Evolutionary conservation across 2,329 filamentous ascomycete genomes (phyloP).

Genomic region (Canariomyces notabilis): DNA sequence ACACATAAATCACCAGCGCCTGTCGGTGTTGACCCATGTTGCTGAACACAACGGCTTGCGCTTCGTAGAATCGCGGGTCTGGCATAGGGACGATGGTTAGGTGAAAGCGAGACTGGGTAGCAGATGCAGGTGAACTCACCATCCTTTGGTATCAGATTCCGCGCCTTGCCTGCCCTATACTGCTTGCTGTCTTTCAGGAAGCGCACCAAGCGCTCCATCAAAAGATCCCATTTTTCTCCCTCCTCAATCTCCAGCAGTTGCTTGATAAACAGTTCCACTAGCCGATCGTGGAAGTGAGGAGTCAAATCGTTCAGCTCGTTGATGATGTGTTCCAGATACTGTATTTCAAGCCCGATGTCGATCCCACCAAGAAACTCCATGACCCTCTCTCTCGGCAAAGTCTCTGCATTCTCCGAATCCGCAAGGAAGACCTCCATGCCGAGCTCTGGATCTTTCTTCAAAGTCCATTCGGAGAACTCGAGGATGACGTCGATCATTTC

Average conservation of each 20-base stretch:
- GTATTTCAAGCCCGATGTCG: slow-evolving; percentile 65
- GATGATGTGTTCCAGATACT: slow-evolving; percentile 88
- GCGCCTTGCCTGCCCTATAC: slow-evolving; percentile 75
- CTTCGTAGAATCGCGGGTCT: slow-evolving; percentile 85
- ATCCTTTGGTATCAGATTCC: slow-evolving; percentile 72
- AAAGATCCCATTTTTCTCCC: slow-evolving; percentile 48
- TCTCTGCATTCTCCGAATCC: slow-evolving; percentile 93
- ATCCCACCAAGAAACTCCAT: slow-evolving; percentile 68
- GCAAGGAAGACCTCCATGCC: slow-evolving; percentile 92
- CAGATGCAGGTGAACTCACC: slow-evolving; percentile 45
- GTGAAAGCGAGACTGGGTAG: not conserved
- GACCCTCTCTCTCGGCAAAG: slow-evolving; percentile 71
- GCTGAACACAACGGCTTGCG: slow-evolving; percentile 82
- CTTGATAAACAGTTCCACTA: slow-evolving; percentile 66
- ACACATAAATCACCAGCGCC: slow-evolving; percentile 95
- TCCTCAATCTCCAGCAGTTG: slow-evolving; percentile 41
- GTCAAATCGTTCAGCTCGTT: slow-evolving; percentile 78
- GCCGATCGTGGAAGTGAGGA: slow-evolving; percentile 78
- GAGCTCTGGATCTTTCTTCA: slow-evolving; percentile 64
- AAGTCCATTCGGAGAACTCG: slow-evolving; percentile 85
- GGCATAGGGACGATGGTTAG: slow-evolving; percentile 12
- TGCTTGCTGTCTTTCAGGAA: slow-evolving; percentile 73
- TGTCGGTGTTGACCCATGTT: slow-evolving; percentile 96
- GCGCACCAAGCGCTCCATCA: slow-evolving; percentile 62
- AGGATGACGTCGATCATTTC: slow-evolving; percentile 87